Conservation (phyloP, 441 rosid genomes). For the Capsella rubella region DNA sequence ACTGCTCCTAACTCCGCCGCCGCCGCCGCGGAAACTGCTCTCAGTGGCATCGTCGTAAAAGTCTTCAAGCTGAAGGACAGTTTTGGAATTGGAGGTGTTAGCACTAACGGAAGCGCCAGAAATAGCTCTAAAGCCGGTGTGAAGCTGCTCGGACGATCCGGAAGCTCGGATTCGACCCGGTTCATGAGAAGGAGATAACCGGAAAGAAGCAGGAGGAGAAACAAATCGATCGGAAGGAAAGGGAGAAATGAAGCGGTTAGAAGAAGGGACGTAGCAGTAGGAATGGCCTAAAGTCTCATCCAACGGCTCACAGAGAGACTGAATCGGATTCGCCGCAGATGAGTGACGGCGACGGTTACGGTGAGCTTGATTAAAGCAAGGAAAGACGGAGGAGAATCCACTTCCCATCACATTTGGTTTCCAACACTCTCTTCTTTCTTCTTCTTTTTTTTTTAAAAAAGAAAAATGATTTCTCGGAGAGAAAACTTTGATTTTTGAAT, state of each 20-base stretch:
- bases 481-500: slow-evolving; percentile 12
- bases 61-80: slow-evolving; percentile 78
- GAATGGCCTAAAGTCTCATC: slow-evolving; percentile 95
- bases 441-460: too few relatives aligned
- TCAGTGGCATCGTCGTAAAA: slow-evolving; percentile 86
- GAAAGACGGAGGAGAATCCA: slow-evolving; percentile 79
- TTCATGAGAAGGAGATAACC: slow-evolving; percentile 75
- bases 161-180: slow-evolving; percentile 49
- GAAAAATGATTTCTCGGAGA: slow-evolving; percentile 9
- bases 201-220: slow-evolving; percentile 84
- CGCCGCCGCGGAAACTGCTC: slow-evolving; percentile 55
- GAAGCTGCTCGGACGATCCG: slow-evolving; percentile 52
- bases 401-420: slow-evolving; percentile 97
- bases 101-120: slow-evolving; percentile 97
- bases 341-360: slow-evolving; percentile 48
- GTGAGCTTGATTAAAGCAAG: slow-evolving; percentile 70
- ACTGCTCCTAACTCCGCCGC: slow-evolving; percentile 46
- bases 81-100: slow-evolving; percentile 79
- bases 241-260: slow-evolving; percentile 82
- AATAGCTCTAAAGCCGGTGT: slow-evolving; percentile 66
- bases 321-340: slow-evolving; percentile 47
- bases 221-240: slow-evolving; percentile 81
- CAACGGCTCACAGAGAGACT: slow-evolving; percentile 68
- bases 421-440: slow-evolving; percentile 29
- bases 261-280: slow-evolving; percentile 87